A percentile compares a stretch with the other conserved stretches of the same genome.
phyloP scores from a whole-genome alignment of 2,329 filamentous ascomycete genomes.

The Cercospora brassicicola region DNA sequence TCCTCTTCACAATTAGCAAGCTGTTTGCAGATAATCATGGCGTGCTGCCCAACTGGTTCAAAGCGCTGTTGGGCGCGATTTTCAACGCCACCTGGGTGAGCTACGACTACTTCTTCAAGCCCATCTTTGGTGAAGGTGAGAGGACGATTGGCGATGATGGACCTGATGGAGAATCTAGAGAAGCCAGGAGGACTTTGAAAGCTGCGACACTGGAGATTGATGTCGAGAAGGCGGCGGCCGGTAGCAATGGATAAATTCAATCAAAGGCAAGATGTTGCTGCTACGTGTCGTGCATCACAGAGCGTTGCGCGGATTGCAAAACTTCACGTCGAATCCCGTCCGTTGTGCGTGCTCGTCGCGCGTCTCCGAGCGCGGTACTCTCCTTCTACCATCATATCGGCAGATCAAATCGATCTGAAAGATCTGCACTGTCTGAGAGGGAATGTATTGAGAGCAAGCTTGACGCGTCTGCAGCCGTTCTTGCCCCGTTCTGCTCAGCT shows the following conservation, averaged over 20 bases:
- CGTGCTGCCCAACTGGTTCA: constrained; percentile 67
- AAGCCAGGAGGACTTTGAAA: neutral
- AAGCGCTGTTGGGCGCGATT: constrained; percentile 51
- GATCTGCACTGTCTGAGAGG: neutral
- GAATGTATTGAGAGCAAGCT: neutral
- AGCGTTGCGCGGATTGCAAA: neutral
- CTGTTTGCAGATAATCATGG: constrained; percentile 66
- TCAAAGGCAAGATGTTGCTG: neutral
- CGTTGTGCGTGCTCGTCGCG: neutral
- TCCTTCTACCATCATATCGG: too few species aligned
- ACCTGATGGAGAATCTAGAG: neutral
- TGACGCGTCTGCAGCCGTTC: neutral
- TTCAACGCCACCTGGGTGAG: constrained; percentile 62
- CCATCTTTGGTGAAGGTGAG: constrained; percentile 83
- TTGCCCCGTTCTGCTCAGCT: neutral
- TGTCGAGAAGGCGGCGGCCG: constrained; percentile 9
- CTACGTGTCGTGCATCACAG: neutral
- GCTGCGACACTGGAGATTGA: constrained; percentile 3
- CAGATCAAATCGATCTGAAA: neutral
- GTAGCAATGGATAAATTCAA: constrained; percentile 2
- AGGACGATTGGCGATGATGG: constrained; percentile 49
- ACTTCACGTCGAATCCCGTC: neutral
- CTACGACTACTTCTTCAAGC: constrained; percentile 66
- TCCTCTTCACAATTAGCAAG: constrained; percentile 53
- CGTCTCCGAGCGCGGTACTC: neutral